phyloP scores from a whole-genome alignment of 345 rosid species.

The Aquilaria yunnanensis region DNA sequence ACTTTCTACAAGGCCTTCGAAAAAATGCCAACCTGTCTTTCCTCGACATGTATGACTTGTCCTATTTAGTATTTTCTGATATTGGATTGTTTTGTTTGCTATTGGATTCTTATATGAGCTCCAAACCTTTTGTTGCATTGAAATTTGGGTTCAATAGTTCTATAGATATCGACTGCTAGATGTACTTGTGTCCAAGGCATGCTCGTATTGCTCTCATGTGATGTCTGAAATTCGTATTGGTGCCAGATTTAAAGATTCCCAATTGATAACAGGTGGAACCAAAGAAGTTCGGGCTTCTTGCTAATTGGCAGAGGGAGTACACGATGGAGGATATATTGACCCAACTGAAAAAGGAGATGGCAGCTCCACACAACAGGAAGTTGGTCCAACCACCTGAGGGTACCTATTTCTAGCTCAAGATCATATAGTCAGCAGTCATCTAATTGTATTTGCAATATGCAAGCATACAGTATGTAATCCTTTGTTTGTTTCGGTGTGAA shows the following conservation, averaged over 20 bases:
- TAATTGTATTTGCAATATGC: conserved; percentile 28
- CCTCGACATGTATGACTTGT: too few species aligned
- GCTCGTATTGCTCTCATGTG: neutral
- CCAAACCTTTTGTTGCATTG: too few species aligned
- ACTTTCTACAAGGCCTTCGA: too few species aligned
- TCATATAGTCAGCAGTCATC: conserved; percentile 19
- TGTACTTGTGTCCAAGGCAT: too few species aligned
- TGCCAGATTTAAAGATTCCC: conserved; percentile 7
- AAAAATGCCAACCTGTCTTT: too few species aligned
- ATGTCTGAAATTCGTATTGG: neutral
- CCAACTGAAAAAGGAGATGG: conserved; percentile 80
- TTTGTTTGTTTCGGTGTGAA: conserved; percentile 26
- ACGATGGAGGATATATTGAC: conserved; percentile 74
- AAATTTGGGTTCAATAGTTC: too few species aligned
- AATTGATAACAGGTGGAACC: conserved; percentile 51
- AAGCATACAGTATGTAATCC: conserved; percentile 41
- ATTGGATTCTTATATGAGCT: too few species aligned
- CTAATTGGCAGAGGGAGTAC: conserved; percentile 74
- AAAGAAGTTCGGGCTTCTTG: conserved; percentile 63
- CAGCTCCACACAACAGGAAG: conserved; percentile 64
- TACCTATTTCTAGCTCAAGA: conserved; percentile 58
- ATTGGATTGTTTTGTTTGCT: too few species aligned
- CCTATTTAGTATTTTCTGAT: too few species aligned
- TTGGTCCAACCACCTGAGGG: conserved; percentile 87
- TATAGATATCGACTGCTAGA: too few species aligned